phyloP scores from a whole-genome alignment of 192 early-diverging fungal species.

The Martensiomyces pterosporus region DNA sequence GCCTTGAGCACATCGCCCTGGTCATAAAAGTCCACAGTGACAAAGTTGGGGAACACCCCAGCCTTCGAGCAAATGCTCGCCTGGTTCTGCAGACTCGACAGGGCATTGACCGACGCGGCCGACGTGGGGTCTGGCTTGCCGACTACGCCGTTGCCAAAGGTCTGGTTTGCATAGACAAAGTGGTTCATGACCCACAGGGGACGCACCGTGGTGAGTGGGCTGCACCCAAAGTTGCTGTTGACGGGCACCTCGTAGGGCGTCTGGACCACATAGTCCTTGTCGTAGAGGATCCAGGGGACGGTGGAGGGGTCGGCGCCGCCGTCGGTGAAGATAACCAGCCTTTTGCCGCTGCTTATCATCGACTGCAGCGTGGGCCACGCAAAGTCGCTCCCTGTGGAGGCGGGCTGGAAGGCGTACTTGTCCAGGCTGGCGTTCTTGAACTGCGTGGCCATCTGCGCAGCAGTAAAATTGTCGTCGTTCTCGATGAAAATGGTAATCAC shows the following conservation, averaged over 20 bases:
- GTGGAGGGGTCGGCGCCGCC: slow-evolving; percentile 48
- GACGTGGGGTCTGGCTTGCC: slow-evolving; percentile 54
- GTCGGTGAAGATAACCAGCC: slow-evolving; percentile 63
- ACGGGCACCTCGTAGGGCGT: slow-evolving; percentile 60
- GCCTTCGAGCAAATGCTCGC: slow-evolving; percentile 50
- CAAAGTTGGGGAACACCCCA: slow-evolving; percentile 58
- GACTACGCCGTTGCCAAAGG: slow-evolving; percentile 19
- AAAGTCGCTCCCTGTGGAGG: slow-evolving; percentile 31
- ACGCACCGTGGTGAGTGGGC: slow-evolving; percentile 11
- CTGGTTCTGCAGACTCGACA: slow-evolving; percentile 52
- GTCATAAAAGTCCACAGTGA: slow-evolving; percentile 75
- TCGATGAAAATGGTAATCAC: slow-evolving; percentile 75
- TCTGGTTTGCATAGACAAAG: slow-evolving; percentile 56
- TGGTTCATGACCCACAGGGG: slow-evolving; percentile 74
- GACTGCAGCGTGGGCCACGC: slow-evolving; percentile 66
- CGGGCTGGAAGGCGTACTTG: slow-evolving; percentile 50
- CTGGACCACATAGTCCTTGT: slow-evolving; percentile 65
- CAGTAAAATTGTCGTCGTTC: slow-evolving; percentile 54
- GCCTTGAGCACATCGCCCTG: slow-evolving; percentile 50
- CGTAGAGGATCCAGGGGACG: slow-evolving; percentile 64
- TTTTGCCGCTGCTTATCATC: slow-evolving; percentile 62
- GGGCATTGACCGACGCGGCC: slow-evolving; percentile 54
- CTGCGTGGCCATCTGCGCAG: slow-evolving; percentile 48
- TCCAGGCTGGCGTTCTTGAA: slow-evolving; percentile 54
- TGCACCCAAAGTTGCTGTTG: slow-evolving; percentile 54